A percentile compares a stretch with the other conserved stretches of the same genome.
phyloP scores from a whole-genome alignment of 345 rosid species.

The Murraya koenigii region DNA sequence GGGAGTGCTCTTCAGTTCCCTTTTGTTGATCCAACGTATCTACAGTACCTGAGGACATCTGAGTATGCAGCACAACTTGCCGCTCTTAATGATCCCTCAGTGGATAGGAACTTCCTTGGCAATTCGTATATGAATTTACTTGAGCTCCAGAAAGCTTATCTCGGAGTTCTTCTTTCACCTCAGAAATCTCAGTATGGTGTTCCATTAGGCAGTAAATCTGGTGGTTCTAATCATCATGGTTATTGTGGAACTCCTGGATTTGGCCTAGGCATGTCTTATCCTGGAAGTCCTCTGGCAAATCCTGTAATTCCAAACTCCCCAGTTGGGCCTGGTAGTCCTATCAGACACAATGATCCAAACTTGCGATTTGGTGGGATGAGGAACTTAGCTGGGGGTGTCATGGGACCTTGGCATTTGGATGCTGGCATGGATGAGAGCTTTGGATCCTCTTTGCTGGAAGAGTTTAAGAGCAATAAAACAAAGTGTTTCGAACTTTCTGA shows the following conservation, averaged over 20 bases:
- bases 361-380: conserved; percentile 53
- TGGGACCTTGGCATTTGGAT: conserved; percentile 62
- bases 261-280: conserved; percentile 58
- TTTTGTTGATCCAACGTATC: conserved; percentile 58
- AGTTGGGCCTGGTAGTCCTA: conserved; percentile 51
- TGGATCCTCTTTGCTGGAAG: conserved; percentile 66
- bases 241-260: conserved; percentile 55
- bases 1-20: conserved; percentile 55
- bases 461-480: conserved; percentile 69
- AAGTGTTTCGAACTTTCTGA: conserved; percentile 67
- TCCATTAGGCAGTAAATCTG: conserved; percentile 49
- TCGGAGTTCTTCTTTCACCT: conserved; percentile 44
- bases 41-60: conserved; percentile 53
- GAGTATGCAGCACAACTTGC: conserved; percentile 50
- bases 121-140: conserved; percentile 56
- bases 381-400: conserved; percentile 48
- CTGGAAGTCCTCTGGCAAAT: conserved; percentile 63
- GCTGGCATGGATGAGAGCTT: conserved; percentile 46
- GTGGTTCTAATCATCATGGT: conserved; percentile 52
- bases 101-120: conserved; percentile 51
- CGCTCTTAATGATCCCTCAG: conserved; percentile 45
- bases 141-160: conserved; percentile 66
- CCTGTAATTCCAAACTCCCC: conserved; percentile 56
- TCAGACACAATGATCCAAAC: conserved; percentile 49
- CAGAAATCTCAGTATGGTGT: conserved; percentile 60